Evolutionary conservation across 345 rosid genomes (phyloP), one percentile per base, ranked within the genome.

Genomic region (Eucalyptus globulus): DNA sequence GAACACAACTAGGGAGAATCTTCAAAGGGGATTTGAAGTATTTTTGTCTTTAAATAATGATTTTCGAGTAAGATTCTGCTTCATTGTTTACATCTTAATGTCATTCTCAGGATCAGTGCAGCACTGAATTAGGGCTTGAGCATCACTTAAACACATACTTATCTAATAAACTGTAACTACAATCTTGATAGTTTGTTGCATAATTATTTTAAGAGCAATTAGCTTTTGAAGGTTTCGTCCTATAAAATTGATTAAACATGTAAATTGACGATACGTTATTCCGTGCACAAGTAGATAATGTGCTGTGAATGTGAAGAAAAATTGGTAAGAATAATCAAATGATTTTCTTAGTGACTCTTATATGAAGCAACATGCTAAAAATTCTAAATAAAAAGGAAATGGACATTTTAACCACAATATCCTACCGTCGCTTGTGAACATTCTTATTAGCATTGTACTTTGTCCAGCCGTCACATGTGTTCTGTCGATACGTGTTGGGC

Each of bases 1-100:
- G 97, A 97, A 94, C 95, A 95, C 90, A 96, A 95, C 88, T 94
- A 92, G 51, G 88, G 88, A 26, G 97, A 95, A 91, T 89, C 93
- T 86, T 86, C 19, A 27, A 51, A 86, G 47, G 87, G 40, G n/a
- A 9, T 51, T 29, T 86, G 6, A 49, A 24, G 2, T 22, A 49
- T 69, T 34, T 69, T 1, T 50, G 1, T 50, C 0, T 50, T 50
- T 16, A 8, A 50, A 50, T 4, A 50, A 50, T 50, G 54, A 50
- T 16, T 50, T 50, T 15, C 8, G 19, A 50, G 53, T 15, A 50
- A 50, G 21, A 50, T 16, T 50, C 1, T 0, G 0, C 21, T 16
- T 50, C 2, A 50, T 6, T 0, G 21, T 50, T 4, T 50, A 3
- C 2, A 50, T 50, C 8, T 50, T 50, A 50, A 50, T 50, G 7